Conservation (phyloP, 805 yeast genomes). For the Wickerhamomyces chaumierensis region DNA sequence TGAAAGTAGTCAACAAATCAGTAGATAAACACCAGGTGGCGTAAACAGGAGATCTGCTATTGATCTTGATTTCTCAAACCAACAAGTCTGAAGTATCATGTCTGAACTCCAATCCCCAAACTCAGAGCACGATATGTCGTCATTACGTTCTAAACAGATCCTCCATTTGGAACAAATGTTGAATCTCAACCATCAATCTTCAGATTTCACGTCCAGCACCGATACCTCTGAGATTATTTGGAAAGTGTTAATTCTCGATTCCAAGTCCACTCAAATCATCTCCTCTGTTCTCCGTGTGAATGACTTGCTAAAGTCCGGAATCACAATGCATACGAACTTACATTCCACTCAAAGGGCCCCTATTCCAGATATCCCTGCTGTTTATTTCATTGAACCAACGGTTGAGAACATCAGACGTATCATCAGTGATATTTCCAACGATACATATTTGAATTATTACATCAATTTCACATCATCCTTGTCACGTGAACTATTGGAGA, state of each 20-base stretch:
- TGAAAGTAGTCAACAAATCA: too few species aligned
- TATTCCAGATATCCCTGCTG: constrained; percentile 88
- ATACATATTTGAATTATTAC: constrained; percentile 68
- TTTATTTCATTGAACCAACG: constrained; percentile 86
- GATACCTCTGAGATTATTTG: constrained; percentile 65
- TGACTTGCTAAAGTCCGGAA: constrained; percentile 81
- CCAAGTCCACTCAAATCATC: constrained; percentile 69
- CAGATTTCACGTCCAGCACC: constrained; percentile 42
- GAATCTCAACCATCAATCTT: too few species aligned
- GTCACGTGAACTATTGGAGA: constrained; percentile 71
- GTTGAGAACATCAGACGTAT: constrained; percentile 60
- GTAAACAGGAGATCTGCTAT: too few species aligned
- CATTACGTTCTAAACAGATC: too few species aligned
- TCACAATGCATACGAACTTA: constrained; percentile 79
- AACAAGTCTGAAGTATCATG: too few species aligned
- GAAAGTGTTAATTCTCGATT: constrained; percentile 84
- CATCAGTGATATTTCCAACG: constrained; percentile 60
- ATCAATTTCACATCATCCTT: constrained; percentile 81
- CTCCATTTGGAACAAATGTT: too few species aligned
- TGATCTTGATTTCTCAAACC: too few species aligned
- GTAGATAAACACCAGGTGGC: too few species aligned
- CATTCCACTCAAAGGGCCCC: constrained; percentile 56
- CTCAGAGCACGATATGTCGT: too few species aligned
- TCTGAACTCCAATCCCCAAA: too few species aligned
- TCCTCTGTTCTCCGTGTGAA: constrained; percentile 90